Conservation (phyloP, 257 asterid species). For the Lantana camara region DNA sequence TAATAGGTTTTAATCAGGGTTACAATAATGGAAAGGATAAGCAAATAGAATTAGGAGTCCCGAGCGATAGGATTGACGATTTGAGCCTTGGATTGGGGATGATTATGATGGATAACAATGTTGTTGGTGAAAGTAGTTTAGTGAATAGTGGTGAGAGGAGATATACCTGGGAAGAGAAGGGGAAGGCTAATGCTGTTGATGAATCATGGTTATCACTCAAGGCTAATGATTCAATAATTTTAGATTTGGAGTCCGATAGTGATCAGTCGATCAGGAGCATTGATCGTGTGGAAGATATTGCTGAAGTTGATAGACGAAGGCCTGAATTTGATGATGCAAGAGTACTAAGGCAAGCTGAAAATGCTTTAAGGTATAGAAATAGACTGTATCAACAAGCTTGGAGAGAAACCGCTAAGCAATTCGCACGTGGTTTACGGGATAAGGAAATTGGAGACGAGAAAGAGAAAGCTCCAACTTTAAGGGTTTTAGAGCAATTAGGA, state of each 20-base stretch:
- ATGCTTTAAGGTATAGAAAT: background rate
- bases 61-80: conserved; percentile 10
- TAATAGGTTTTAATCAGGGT: conserved; percentile 32
- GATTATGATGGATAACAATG: conserved; percentile 21
- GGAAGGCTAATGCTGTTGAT: conserved; percentile 42
- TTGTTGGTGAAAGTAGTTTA: conserved; percentile 38
- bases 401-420: conserved; percentile 40
- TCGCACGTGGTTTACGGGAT: conserved; percentile 43
- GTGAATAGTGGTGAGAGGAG: conserved; percentile 34
- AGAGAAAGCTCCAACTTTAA: conserved; percentile 30
- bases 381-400: background rate
- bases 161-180: conserved; percentile 55
- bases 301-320: conserved; percentile 13
- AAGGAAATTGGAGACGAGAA: conserved; percentile 37
- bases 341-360: conserved; percentile 18
- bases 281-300: conserved; percentile 26
- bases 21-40: conserved; percentile 28
- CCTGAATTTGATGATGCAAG: conserved; percentile 10
- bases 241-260: conserved; percentile 23
- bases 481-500: conserved; percentile 40
- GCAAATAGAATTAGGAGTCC: conserved; percentile 27
- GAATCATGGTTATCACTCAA: conserved; percentile 53
- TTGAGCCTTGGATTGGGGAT: conserved; percentile 41
- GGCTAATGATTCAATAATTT: conserved; percentile 25
- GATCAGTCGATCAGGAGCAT: conserved; percentile 1